Evolutionary conservation across 2,329 filamentous ascomycete genomes (phyloP).

Genomic region (Sclerotinia subarctica): DNA sequence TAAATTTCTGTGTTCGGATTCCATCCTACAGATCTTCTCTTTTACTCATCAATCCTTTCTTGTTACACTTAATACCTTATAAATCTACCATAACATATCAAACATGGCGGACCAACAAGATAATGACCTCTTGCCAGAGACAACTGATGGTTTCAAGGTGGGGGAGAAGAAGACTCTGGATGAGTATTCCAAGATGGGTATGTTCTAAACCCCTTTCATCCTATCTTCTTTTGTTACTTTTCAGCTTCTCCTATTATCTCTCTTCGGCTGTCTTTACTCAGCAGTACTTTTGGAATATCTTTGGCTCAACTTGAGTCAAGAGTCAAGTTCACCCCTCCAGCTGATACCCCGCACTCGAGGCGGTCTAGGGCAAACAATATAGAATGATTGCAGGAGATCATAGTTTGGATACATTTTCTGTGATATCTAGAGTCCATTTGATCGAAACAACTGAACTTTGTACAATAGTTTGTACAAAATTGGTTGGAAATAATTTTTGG

Average conservation of each 20-base stretch:
- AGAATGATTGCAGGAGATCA: neutral
- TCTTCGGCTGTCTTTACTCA: neutral
- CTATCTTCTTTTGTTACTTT: neutral
- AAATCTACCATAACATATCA: conserved; percentile 16
- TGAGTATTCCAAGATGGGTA: conserved; percentile 91
- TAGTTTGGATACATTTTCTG: neutral
- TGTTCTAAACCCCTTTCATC: conserved; percentile 38
- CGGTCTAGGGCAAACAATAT: conserved; percentile 1
- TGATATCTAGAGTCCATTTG: neutral
- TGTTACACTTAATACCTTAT: neutral
- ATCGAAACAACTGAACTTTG: neutral
- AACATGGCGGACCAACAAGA: conserved; percentile 47
- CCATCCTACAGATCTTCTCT: conserved; percentile 5
- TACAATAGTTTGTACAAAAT: neutral
- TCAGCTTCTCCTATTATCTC: neutral
- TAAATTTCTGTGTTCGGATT: conserved; percentile 16
- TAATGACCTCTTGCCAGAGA: conserved; percentile 78
- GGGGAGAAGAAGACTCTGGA: conserved; percentile 98
- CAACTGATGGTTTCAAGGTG: conserved; percentile 95
- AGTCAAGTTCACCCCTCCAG: conserved; percentile 13
- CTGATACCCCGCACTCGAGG: conserved; percentile 11
- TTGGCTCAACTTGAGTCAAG: neutral
- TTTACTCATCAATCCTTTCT: neutral
- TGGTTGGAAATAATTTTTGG: neutral
- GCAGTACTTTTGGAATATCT: neutral